Evolutionary conservation across 768 basidiomycete species (phyloP).

Genomic region (Boletus rex-veris): DNA sequence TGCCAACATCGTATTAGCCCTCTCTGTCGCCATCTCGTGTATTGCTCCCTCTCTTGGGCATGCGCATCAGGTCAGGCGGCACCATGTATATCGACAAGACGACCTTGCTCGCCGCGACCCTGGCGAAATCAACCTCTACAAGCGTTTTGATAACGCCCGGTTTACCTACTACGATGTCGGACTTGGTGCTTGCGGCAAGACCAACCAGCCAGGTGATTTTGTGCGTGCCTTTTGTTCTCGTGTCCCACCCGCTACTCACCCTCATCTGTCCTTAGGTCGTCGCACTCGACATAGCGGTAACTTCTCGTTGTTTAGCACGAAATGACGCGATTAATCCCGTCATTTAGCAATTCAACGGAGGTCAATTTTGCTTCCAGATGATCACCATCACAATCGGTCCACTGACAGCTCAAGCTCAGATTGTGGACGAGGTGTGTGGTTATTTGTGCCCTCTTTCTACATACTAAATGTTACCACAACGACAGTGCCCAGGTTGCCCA

Average conservation of each 20-base stretch:
- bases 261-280: conserved; percentile 43
- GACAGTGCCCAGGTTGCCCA: conserved; percentile 66
- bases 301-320: background rate
- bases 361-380: conserved; percentile 53
- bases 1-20: conserved; percentile 15
- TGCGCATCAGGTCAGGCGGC: conserved; percentile 20
- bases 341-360: conserved; percentile 51
- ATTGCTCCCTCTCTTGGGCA: conserved; percentile 18
- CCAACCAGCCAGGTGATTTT: conserved; percentile 31
- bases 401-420: conserved; percentile 51
- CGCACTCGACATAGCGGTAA: conserved; percentile 37
- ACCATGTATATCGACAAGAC: conserved; percentile 20
- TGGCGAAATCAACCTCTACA: conserved; percentile 21
- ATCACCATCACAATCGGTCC: conserved; percentile 64
- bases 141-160: conserved; percentile 22
- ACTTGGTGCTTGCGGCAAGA: conserved; percentile 41
- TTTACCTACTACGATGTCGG: conserved; percentile 42
- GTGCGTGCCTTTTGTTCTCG: conserved; percentile 21
- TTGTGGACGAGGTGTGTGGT: conserved; percentile 54
- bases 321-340: background rate
- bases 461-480: background rate
- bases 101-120: conserved; percentile 26
- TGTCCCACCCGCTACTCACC: conserved; percentile 2
- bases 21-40: conserved; percentile 19
- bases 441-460: background rate